A percentile compares a stretch with the other conserved stretches of the same genome.
These are phyloP conservation scores for Penicillium subrubescens DNA, from an alignment of 495 filamentous ascomycete genomes.

Conservation along the genomic window DNA sequence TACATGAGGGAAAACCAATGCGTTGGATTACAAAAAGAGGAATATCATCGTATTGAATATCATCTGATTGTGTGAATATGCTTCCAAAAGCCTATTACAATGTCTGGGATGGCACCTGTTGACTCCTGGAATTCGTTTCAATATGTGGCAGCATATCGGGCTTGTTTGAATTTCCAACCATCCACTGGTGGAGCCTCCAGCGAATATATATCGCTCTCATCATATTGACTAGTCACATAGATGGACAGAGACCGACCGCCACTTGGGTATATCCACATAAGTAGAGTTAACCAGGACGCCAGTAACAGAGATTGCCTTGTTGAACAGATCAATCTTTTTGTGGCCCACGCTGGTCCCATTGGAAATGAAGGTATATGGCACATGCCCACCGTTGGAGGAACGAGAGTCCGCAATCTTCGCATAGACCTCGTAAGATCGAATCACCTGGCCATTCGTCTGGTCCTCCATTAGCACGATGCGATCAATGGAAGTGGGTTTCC, in stretches of 20 bases:
- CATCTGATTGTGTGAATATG: neutral
- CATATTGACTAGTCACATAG: neutral
- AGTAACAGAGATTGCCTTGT: neutral
- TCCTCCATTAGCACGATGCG: neutral
- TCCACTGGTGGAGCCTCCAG: neutral
- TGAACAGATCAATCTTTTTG: neutral
- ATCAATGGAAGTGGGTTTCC: neutral
- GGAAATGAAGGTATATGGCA: neutral
- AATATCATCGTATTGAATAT: neutral
- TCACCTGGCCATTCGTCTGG: neutral
- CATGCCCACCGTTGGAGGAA: neutral
- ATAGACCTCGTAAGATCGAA: neutral
- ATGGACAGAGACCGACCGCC: neutral
- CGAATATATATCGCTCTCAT: neutral
- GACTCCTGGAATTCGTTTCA: too few relatives aligned
- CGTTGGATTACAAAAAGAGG: too few relatives aligned
- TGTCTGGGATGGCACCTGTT: too few relatives aligned
- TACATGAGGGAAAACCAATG: neutral
- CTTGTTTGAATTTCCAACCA: neutral
- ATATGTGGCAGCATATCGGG: too few relatives aligned
- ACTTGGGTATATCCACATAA: neutral
- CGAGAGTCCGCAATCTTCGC: neutral
- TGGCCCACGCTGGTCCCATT: neutral
- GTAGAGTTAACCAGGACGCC: neutral
- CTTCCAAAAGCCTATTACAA: too few relatives aligned